Percentiles rank a stretch among this genome's conserved stretches.
Conservation (phyloP, 495 filamentous ascomycete genomes). For the Podospora sp. region DNA sequence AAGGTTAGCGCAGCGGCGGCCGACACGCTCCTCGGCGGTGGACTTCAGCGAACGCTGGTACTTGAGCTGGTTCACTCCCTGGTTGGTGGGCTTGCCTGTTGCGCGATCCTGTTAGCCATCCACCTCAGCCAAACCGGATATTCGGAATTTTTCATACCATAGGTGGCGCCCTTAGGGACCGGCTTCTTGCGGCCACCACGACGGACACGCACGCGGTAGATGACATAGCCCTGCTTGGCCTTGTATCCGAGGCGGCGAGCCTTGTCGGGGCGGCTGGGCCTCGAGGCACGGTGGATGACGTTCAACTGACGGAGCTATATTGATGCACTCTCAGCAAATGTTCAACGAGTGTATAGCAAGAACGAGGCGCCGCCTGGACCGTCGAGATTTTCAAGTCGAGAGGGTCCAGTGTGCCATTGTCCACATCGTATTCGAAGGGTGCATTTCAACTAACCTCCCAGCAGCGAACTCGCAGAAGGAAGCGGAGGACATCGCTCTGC, state of each 20-base stretch:
- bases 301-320: slow-evolving; percentile 99
- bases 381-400: slow-evolving; percentile 6
- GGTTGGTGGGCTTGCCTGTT: slow-evolving; percentile 98
- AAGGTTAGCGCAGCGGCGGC: slow-evolving; percentile 96
- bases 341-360: slow-evolving; percentile 99
- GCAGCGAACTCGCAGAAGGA: slow-evolving; percentile 99
- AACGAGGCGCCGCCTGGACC: slow-evolving; percentile 30
- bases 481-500: slow-evolving; percentile 98
- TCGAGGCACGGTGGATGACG: slow-evolving; percentile 98
- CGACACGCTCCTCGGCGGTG: slow-evolving; percentile 99
- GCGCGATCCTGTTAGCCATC: slow-evolving; percentile 26
- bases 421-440: slow-evolving; percentile 42
- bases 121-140: background rate
- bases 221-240: slow-evolving; percentile 99
- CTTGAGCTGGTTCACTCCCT: slow-evolving; percentile 99
- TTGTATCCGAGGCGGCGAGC: slow-evolving; percentile 99
- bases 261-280: slow-evolving; percentile 98
- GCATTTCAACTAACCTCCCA: slow-evolving; percentile 89
- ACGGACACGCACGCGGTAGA: slow-evolving; percentile 98
- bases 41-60: slow-evolving; percentile 98
- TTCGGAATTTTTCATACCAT: slow-evolving; percentile 62
- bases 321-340: slow-evolving; percentile 98
- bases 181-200: slow-evolving; percentile 97
- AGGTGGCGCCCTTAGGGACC: slow-evolving; percentile 96
- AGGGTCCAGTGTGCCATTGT: slow-evolving; percentile 26